Evolutionary conservation across 495 filamentous ascomycete genomes (phyloP), one percentile per base, ranked within the genome.

Genomic region (Penicillium dipodomyicola): DNA sequence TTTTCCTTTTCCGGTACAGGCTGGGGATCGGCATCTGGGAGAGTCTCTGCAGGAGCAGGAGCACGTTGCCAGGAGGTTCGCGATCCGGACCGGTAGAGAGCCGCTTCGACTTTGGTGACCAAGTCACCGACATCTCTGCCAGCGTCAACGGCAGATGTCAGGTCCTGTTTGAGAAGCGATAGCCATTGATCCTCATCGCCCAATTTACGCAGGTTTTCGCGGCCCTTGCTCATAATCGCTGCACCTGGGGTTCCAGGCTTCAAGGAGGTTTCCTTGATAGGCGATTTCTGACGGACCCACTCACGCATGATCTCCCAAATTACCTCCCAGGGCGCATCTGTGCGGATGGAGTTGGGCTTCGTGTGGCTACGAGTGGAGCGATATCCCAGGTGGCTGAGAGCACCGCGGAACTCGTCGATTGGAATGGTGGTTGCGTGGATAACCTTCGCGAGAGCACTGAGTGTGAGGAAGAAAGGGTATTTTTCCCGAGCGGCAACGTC

Each of bases 261-360:
- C n/a, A 96, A 69, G 5, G 84, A 78, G 1, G 77, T 79, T 44
- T 85, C 81, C 60, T 88, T 95, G 44, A 93, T 74, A 0, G 91
- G 90, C 0, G 78, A 72, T 55, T 85, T 87, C 60, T 94, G 92
- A 39, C 86, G 78, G 3, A 84, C 78, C 93, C 93, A 98, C 73
- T 95, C 89, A 33, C 89, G 80, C 86, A 97, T 96, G 30, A 97
- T 79, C 59, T 96, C 87, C 94, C 94, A 97, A 42, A 97, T 80
- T 3, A 90, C 82, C 3, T 72, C 75, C 91, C 92, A 97, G 0
- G 90, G 87, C 11, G 94, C 94, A 71, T 96, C 85, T 0, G 95
- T 97, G 68, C 89, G 90, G 59, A 97, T 84, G 56, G 86, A 89
- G n/a, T 91, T 92, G 0, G 89, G 81, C 61, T 91, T 93, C 52